Percentiles rank a stretch among this genome's conserved stretches.
Conservation (phyloP, 768 basidiomycete genomes). For the Lactifluus subvellereus region DNA sequence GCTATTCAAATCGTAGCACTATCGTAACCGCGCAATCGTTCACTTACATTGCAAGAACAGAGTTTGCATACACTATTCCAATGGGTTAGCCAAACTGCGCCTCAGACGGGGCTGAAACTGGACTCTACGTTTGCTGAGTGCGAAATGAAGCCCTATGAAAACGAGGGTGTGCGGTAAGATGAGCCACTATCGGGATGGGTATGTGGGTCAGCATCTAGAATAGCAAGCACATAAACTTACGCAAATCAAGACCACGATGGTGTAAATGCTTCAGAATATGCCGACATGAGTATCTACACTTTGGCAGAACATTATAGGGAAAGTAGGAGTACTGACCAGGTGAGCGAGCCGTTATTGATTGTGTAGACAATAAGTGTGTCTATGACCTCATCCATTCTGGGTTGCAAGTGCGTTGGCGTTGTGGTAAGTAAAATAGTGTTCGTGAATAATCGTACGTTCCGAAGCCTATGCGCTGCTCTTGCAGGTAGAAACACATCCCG, state of each 20-base stretch:
- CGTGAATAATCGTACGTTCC: constrained; percentile 14
- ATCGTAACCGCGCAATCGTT: neutral
- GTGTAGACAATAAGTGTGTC: constrained; percentile 23
- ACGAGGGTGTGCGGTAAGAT: constrained; percentile 19
- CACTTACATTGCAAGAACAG: constrained; percentile 23
- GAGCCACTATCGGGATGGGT: constrained; percentile 15
- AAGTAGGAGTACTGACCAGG: constrained; percentile 15
- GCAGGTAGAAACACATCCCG: constrained; percentile 23
- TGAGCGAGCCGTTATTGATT: constrained; percentile 25
- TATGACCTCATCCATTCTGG: constrained; percentile 24
- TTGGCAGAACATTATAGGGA: neutral
- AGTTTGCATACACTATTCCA: constrained; percentile 23
- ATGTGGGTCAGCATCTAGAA: neutral
- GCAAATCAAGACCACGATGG: constrained; percentile 20
- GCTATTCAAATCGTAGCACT: neutral
- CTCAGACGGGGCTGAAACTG: neutral
- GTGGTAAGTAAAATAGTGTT: too few relatives aligned
- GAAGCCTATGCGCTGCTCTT: constrained; percentile 22
- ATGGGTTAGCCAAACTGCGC: neutral
- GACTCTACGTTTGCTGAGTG: constrained; percentile 21
- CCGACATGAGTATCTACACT: neutral
- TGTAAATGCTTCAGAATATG: constrained; percentile 11
- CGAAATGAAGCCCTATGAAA: constrained; percentile 25
- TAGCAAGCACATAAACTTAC: constrained; percentile 9
- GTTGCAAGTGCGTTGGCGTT: neutral